phyloP scores from a whole-genome alignment of 2,329 filamentous ascomycete species.

The Fusarium camptoceras region DNA sequence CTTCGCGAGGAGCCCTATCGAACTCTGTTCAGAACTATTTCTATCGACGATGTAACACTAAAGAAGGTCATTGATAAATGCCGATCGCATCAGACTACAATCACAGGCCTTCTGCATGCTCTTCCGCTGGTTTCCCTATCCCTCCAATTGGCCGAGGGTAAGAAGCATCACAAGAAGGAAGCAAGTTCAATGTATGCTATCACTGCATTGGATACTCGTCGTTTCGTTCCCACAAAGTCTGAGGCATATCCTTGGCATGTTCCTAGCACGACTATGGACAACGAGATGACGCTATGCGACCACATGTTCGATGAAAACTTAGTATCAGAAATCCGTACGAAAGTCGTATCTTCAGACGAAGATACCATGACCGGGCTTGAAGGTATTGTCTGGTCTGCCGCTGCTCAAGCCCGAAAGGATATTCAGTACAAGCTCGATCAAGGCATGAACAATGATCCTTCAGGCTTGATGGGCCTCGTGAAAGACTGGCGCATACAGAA shows the following conservation, averaged over 20 bases:
- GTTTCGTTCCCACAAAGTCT: conserved; percentile 28
- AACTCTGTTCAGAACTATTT: conserved; percentile 40
- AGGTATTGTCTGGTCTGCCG: conserved; percentile 25
- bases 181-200: conserved; percentile 36
- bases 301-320: conserved; percentile 16
- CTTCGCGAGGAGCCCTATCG: conserved; percentile 27
- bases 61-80: conserved; percentile 41
- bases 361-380: conserved; percentile 35
- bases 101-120: conserved; percentile 47
- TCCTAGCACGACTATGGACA: conserved; percentile 36
- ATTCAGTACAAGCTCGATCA: conserved; percentile 31
- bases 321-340: conserved; percentile 36
- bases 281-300: conserved; percentile 31
- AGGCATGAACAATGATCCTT: conserved; percentile 41
- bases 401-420: conserved; percentile 21
- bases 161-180: conserved; percentile 14
- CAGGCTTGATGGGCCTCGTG: conserved; percentile 43
- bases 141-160: conserved; percentile 20
- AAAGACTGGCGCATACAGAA: conserved; percentile 42
- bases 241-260: conserved; percentile 30
- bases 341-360: conserved; percentile 7
- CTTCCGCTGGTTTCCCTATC: conserved; percentile 42
- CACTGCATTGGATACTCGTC: conserved; percentile 33
- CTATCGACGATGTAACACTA: conserved; percentile 27
- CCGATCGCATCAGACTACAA: conserved; percentile 45